phyloP scores from a whole-genome alignment of 106 monocot genomes.

The Triglochin maritima region DNA sequence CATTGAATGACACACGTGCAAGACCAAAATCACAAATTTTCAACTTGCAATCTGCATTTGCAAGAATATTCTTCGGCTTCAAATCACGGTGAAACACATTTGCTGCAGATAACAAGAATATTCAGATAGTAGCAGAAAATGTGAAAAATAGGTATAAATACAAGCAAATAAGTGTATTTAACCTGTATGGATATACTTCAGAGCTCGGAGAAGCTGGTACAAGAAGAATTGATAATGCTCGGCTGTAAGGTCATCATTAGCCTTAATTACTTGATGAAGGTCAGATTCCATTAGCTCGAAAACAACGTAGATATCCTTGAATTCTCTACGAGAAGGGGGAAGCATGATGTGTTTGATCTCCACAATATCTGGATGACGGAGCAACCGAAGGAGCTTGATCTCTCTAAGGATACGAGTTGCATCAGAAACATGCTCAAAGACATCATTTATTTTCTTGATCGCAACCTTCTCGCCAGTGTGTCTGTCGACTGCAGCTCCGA shows the following conservation, averaged over 20 bases:
- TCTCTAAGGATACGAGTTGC: constrained; percentile 78
- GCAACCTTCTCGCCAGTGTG: constrained; percentile 77
- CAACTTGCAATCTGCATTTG: constrained; percentile 75
- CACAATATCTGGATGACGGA: constrained; percentile 75
- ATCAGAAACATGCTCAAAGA: constrained; percentile 88
- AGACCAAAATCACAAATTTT: constrained; percentile 77
- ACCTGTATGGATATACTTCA: constrained; percentile 85
- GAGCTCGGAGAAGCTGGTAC: constrained; percentile 69
- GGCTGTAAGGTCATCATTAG: constrained; percentile 80
- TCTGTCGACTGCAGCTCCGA: constrained; percentile 53
- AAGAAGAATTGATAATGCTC: constrained; percentile 77
- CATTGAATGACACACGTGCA: constrained; percentile 73
- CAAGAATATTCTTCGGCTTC: constrained; percentile 83
- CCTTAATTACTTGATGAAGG: constrained; percentile 81
- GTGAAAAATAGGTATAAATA: too few relatives aligned
- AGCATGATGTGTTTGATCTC: constrained; percentile 92
- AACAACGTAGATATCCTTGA: constrained; percentile 68
- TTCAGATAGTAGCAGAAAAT: neutral
- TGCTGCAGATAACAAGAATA: constrained; percentile 25
- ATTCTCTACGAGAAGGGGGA: constrained; percentile 74
- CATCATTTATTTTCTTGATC: constrained; percentile 85
- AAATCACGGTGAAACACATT: constrained; percentile 83
- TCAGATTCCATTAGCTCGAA: constrained; percentile 91
- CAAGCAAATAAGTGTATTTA: neutral
- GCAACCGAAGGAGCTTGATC: constrained; percentile 69